Conservation (phyloP, 768 basidiomycete genomes). For the Paxillus rubicundulus region DNA sequence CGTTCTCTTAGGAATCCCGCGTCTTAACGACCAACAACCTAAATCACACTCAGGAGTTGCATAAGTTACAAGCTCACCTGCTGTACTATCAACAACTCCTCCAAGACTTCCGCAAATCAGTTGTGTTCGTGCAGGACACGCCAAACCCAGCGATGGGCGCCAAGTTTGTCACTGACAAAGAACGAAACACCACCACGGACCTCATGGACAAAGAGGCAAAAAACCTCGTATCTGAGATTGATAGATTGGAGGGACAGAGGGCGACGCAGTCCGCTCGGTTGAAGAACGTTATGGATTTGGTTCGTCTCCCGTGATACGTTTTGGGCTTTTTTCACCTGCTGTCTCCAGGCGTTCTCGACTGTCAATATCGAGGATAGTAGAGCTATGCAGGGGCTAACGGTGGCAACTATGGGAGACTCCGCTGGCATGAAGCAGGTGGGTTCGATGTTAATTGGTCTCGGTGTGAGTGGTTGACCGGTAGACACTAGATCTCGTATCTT, state of each 20-base stretch:
- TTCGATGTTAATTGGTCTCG: not conserved
- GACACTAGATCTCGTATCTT: constrained; percentile 48
- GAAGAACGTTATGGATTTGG: constrained; percentile 33
- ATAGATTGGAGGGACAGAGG: constrained; percentile 33
- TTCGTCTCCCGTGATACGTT: constrained; percentile 5
- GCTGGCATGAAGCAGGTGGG: constrained; percentile 35
- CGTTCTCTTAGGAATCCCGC: constrained; percentile 40
- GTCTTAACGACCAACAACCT: constrained; percentile 38
- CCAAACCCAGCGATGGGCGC: constrained; percentile 47
- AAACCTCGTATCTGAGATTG: constrained; percentile 42
- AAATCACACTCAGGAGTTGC: constrained; percentile 49
- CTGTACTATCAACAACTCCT: constrained; percentile 55
- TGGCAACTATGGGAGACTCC: constrained; percentile 43
- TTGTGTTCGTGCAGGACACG: constrained; percentile 48
- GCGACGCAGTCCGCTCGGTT: constrained; percentile 27
- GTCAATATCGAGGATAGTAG: constrained; percentile 60
- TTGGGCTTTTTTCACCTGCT: not conserved
- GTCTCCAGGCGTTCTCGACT: constrained; percentile 51
- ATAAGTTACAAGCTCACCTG: constrained; percentile 56
- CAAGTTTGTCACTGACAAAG: constrained; percentile 5
- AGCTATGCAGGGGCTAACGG: constrained; percentile 51
- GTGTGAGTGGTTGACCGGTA: not conserved
- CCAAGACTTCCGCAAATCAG: constrained; percentile 51
- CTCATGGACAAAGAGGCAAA: constrained; percentile 19
- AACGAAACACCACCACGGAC: constrained; percentile 3